Conservation (phyloP, 2,329 filamentous ascomycete species). For the Fusarium globosum region DNA sequence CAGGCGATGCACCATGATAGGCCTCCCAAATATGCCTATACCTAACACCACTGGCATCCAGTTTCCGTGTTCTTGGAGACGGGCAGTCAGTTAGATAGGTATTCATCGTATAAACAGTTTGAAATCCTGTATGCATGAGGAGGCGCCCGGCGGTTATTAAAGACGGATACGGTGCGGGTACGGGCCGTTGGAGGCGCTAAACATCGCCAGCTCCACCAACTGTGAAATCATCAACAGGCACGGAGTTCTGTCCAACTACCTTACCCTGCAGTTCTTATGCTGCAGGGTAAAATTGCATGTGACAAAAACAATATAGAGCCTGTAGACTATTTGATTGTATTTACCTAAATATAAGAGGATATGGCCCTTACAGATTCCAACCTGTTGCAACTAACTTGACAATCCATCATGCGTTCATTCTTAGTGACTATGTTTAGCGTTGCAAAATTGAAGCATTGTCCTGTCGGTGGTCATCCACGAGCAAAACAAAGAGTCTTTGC, state of each 20-base stretch:
- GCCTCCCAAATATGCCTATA: not conserved
- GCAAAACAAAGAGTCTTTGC: not conserved
- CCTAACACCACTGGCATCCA: not conserved
- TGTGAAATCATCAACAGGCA: not conserved
- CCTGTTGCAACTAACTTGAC: too few species aligned
- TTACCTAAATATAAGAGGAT: not conserved
- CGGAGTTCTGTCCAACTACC: not conserved
- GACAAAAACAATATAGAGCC: too few species aligned
- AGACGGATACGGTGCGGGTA: conserved; percentile 18
- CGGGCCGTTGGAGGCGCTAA: conserved; percentile 34
- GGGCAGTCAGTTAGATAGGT: not conserved
- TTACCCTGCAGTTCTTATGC: not conserved
- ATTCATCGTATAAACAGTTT: not conserved
- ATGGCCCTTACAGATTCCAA: not conserved
- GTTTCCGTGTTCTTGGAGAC: not conserved
- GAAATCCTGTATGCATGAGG: too few species aligned
- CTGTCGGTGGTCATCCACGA: not conserved
- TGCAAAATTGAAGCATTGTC: not conserved
- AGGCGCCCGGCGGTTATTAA: not conserved
- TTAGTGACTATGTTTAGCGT: not conserved
- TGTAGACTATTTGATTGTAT: not conserved
- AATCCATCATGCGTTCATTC: not conserved
- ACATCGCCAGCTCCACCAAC: conserved; percentile 6
- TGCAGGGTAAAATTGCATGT: not conserved
- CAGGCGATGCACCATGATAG: not conserved